Percentiles rank a stretch among this genome's conserved stretches.
These are phyloP conservation scores for Tolypocladium ophioglossoides DNA, from an alignment of 2,329 filamentous ascomycete genomes.

Conservation along the genomic window DNA sequence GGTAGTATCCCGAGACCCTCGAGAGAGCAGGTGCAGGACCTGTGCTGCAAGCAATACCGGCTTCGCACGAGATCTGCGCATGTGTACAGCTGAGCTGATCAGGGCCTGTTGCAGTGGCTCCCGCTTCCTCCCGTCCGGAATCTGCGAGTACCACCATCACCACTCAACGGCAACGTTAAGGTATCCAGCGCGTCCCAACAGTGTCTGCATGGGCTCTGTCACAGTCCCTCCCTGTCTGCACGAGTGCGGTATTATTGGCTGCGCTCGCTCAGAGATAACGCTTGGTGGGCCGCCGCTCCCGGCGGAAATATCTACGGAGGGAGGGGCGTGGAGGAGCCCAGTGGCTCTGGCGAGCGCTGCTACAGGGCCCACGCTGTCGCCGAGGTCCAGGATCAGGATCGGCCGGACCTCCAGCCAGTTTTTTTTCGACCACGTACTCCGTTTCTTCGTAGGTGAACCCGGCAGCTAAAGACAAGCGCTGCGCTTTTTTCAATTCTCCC, in stretches of 20 bases:
- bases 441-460: slow-evolving; percentile 1
- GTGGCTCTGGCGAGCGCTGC: neutral
- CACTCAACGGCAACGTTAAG: neutral
- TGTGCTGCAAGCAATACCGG: neutral
- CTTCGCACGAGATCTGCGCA: neutral
- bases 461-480: slow-evolving; percentile 8
- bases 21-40: neutral
- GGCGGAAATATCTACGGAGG: slow-evolving; percentile 3
- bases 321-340: slow-evolving; percentile 3
- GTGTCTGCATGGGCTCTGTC: neutral
- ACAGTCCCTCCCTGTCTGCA: neutral
- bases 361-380: neutral
- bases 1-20: neutral
- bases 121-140: neutral
- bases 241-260: neutral
- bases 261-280: neutral
- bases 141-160: neutral
- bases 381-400: slow-evolving; percentile 1
- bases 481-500: slow-evolving; percentile 22
- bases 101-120: neutral
- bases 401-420: slow-evolving; percentile 3
- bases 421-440: slow-evolving; percentile 11
- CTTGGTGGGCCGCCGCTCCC: slow-evolving; percentile 2
- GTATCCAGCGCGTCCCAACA: too few relatives aligned
- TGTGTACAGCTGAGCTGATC: neutral